Evolutionary conservation across 176 grass and related monocot genomes (phyloP).

Genomic region (Aegilops sharonensis): DNA sequence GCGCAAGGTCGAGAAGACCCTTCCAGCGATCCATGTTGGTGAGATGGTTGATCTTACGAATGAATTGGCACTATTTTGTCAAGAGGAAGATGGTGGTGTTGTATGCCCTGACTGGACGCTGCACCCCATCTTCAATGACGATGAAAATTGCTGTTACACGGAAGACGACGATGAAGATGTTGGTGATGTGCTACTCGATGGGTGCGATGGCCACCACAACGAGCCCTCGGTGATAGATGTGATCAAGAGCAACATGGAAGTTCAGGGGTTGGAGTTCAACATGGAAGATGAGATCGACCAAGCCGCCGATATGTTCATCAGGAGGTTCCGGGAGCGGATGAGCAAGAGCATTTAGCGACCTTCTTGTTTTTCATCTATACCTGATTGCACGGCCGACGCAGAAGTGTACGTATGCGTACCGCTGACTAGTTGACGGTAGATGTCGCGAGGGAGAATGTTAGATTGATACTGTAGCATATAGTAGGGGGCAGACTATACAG

Average conservation of each 20-base stretch:
- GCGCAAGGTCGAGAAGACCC: not conserved
- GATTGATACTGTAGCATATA: not conserved
- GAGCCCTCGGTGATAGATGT: slow-evolving; percentile 66
- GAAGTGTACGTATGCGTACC: no score
- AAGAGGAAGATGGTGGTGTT: not conserved
- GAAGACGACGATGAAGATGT: slow-evolving; percentile 7
- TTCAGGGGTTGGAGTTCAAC: slow-evolving; percentile 57
- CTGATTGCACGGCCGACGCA: not conserved
- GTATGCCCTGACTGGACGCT: slow-evolving; percentile 32
- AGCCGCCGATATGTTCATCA: slow-evolving; percentile 75
- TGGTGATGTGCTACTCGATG: not conserved
- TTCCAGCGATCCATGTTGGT: not conserved
- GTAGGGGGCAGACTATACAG: no score
- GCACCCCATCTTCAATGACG: slow-evolving; percentile 36
- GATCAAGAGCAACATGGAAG: slow-evolving; percentile 49
- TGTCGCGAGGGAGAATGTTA: not conserved
- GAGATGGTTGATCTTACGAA: slow-evolving; percentile 13
- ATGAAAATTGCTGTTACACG: slow-evolving; percentile 6
- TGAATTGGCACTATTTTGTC: slow-evolving; percentile 7
- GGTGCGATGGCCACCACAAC: not conserved
- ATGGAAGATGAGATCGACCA: slow-evolving; percentile 72
- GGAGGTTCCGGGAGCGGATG: slow-evolving; percentile 61
- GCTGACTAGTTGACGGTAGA: not conserved
- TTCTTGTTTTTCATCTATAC: no score
- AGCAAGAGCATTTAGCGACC: slow-evolving; percentile 19